Evolutionary conservation across 768 basidiomycete species (phyloP).

Genomic region (Boletus edulis): DNA sequence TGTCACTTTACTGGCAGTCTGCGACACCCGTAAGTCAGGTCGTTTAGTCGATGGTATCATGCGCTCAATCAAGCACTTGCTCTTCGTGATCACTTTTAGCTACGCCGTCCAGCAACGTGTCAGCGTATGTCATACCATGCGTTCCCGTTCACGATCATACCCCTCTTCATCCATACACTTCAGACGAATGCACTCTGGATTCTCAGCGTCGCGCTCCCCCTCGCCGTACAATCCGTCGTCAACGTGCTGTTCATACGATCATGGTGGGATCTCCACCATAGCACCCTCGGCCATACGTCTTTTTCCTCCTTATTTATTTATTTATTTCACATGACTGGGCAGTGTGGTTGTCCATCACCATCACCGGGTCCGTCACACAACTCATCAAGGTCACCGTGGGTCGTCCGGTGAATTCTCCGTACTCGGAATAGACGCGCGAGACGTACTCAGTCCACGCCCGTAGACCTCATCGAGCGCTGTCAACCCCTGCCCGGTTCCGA

Average conservation of each 20-base stretch:
- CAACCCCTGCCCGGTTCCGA: conserved; percentile 58
- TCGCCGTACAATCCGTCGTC: conserved; percentile 62
- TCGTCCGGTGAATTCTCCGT: conserved; percentile 59
- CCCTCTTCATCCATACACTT: not conserved
- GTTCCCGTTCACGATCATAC: not conserved
- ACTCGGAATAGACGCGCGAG: not conserved
- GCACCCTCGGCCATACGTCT: conserved; percentile 34
- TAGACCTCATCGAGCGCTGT: conserved; percentile 44
- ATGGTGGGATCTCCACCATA: conserved; percentile 87
- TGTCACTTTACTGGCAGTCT: conserved; percentile 23
- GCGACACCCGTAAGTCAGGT: conserved; percentile 35
- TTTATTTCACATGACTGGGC: not conserved
- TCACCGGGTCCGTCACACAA: conserved; percentile 80
- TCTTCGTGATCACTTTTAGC: conserved; percentile 32
- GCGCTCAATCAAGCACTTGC: not conserved
- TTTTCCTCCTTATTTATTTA: not conserved
- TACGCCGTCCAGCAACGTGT: conserved; percentile 71
- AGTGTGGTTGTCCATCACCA: conserved; percentile 69
- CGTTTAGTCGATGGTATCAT: too few species aligned
- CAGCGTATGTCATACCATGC: conserved; percentile 34
- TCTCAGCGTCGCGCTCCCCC: conserved; percentile 52
- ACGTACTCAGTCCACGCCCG: not conserved
- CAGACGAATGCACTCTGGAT: conserved; percentile 42
- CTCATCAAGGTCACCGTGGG: conserved; percentile 83
- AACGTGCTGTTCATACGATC: conserved; percentile 71